A percentile compares a stretch with the other conserved stretches of the same genome.
Evolutionary conservation across 495 filamentous ascomycete species (phyloP).

Genomic region (Trichoderma virens): DNA sequence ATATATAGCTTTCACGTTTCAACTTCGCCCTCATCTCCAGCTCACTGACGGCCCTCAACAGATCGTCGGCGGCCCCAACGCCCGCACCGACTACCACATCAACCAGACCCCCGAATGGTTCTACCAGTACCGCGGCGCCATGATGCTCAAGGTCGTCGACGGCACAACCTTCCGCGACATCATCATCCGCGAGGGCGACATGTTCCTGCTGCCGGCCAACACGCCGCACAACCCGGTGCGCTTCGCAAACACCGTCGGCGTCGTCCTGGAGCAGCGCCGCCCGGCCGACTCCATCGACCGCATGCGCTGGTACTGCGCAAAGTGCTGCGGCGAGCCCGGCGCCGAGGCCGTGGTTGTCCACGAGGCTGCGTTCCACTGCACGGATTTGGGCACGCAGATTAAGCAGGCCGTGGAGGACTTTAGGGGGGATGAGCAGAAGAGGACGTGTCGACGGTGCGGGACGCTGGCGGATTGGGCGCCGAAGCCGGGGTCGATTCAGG

Average conservation of each 20-base stretch:
- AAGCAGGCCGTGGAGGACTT: slow-evolving; percentile 87
- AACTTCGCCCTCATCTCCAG: not conserved
- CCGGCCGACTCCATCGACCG: slow-evolving; percentile 61
- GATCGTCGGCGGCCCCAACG: slow-evolving; percentile 96
- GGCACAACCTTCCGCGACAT: slow-evolving; percentile 69
- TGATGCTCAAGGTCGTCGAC: slow-evolving; percentile 88
- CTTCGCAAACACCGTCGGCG: slow-evolving; percentile 60
- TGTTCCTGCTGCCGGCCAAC: slow-evolving; percentile 88
- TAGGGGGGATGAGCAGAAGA: slow-evolving; percentile 57
- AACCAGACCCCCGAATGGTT: slow-evolving; percentile 96
- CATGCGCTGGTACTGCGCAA: slow-evolving; percentile 85
- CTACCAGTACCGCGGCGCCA: slow-evolving; percentile 87
- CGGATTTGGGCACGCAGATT: slow-evolving; percentile 92
- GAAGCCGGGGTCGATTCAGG: slow-evolving; percentile 38
- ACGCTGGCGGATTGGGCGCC: slow-evolving; percentile 53
- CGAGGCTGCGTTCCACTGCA: slow-evolving; percentile 82
- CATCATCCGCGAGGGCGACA: slow-evolving; percentile 81
- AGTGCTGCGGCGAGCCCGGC: slow-evolving; percentile 35
- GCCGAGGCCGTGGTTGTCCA: slow-evolving; percentile 53
- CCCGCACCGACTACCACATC: slow-evolving; percentile 96
- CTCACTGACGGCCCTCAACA: slow-evolving; percentile 17
- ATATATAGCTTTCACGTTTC: too few species aligned
- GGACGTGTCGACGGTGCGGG: slow-evolving; percentile 76
- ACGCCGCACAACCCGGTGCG: slow-evolving; percentile 75
- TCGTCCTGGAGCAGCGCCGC: slow-evolving; percentile 86